phyloP scores from a whole-genome alignment of 2,329 filamentous ascomycete species.

The Metarhizium rileyi region DNA sequence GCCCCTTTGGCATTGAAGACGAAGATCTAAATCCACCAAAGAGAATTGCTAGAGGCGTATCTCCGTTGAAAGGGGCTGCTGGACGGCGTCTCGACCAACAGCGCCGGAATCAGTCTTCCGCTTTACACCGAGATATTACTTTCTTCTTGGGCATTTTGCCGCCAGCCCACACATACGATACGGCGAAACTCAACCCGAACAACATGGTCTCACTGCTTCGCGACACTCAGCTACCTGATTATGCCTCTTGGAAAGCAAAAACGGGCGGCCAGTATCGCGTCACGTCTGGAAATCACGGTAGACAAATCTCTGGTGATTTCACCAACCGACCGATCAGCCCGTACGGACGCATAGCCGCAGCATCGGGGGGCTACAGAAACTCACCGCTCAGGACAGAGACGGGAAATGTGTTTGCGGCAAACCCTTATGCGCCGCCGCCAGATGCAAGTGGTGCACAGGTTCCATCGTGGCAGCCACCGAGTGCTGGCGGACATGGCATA shows the following conservation, averaged over 20 bases:
- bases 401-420: constrained; percentile 17
- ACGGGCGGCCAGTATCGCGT: constrained; percentile 26
- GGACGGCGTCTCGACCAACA: constrained; percentile 77
- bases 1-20: constrained; percentile 58
- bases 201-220: constrained; percentile 66
- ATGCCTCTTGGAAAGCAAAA: constrained; percentile 41
- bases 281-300: constrained; percentile 25
- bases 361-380: constrained; percentile 37
- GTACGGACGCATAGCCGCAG: constrained; percentile 32
- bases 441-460: constrained; percentile 15
- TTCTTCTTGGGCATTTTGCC: constrained; percentile 66
- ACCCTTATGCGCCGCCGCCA: constrained; percentile 19
- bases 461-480: constrained; percentile 19
- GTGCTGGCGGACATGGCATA: constrained; percentile 20
- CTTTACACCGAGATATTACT: constrained; percentile 61
- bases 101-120: constrained; percentile 51
- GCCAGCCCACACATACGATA: constrained; percentile 60
- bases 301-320: constrained; percentile 35
- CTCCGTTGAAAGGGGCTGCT: constrained; percentile 83
- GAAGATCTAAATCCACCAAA: constrained; percentile 66
- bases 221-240: constrained; percentile 55
- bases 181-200: constrained; percentile 57
- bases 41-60: constrained; percentile 82
- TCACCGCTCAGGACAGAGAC: constrained; percentile 40
- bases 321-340: constrained; percentile 37